Evolutionary conservation across 371 early-diverging fungal species (phyloP).

Genomic region (Mortierella sp.): DNA sequence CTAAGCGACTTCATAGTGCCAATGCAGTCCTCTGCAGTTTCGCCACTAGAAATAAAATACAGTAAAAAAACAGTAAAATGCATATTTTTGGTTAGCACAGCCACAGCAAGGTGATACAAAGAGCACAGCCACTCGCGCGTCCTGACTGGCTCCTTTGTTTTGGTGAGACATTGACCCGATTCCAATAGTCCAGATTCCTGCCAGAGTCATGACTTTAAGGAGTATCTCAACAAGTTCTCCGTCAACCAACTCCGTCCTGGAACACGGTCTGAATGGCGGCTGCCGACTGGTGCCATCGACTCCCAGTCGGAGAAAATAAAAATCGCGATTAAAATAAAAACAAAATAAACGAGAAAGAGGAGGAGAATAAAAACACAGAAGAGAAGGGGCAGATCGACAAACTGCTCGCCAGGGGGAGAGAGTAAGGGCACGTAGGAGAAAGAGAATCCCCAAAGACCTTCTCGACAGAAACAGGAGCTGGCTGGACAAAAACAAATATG

Average conservation of each 20-base stretch:
- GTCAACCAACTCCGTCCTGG: conserved; percentile 12
- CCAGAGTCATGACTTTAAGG: neutral
- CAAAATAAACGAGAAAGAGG: neutral
- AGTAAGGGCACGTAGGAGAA: neutral
- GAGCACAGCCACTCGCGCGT: conserved; percentile 8
- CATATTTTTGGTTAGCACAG: neutral
- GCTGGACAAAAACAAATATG: too few relatives aligned
- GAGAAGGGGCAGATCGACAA: neutral
- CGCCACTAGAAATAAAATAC: conserved; percentile 67
- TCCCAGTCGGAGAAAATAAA: conserved; percentile 5
- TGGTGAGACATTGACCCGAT: conserved; percentile 1
- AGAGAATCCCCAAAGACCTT: neutral
- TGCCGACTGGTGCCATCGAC: conserved; percentile 1
- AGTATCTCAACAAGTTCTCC: neutral
- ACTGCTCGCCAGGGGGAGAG: neutral
- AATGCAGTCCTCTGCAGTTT: conserved; percentile 86
- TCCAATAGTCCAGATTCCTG: conserved; percentile 6
- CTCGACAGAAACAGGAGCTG: neutral
- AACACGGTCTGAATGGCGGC: neutral
- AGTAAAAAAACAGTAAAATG: neutral
- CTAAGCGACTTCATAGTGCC: conserved; percentile 82
- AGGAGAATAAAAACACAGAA: neutral
- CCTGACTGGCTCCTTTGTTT: neutral
- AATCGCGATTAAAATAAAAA: conserved; percentile 9
- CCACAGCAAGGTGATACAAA: neutral